Evolutionary conservation across 768 basidiomycete genomes (phyloP).

Genomic region (Vishniacozyma victoriae): DNA sequence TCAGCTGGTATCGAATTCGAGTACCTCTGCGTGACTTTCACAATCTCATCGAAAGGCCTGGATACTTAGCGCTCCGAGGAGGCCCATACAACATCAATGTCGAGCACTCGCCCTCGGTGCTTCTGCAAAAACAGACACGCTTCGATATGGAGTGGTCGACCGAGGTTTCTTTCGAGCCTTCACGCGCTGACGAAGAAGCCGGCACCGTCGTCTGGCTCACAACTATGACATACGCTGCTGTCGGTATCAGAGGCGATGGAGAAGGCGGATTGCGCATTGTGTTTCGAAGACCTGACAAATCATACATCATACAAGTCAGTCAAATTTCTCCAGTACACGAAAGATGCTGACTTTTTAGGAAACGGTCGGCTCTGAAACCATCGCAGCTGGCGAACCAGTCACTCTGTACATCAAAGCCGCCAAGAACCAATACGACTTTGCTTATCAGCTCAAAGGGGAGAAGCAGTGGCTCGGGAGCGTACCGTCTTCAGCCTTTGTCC

Average conservation of each 20-base stretch:
- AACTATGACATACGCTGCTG: constrained; percentile 8
- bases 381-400: not conserved
- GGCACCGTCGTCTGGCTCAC: constrained; percentile 7
- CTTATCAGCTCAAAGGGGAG: not conserved
- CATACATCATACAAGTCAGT: not conserved
- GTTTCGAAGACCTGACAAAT: not conserved
- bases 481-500: constrained; percentile 3
- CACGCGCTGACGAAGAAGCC: constrained; percentile 8
- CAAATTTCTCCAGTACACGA: not conserved
- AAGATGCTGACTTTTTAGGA: not conserved
- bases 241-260: constrained; percentile 10
- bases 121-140: constrained; percentile 10
- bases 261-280: not conserved
- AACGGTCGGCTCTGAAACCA: too few species aligned
- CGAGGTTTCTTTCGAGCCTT: not conserved
- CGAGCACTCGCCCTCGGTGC: constrained; percentile 10
- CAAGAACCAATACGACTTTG: not conserved
- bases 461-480: not conserved
- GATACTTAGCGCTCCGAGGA: constrained; percentile 13
- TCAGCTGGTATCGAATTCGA: constrained; percentile 27
- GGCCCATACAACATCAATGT: constrained; percentile 7
- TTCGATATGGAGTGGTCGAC: constrained; percentile 7
- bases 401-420: not conserved
- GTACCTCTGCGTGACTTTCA: constrained; percentile 14
- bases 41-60: constrained; percentile 6